Base-by-base conservation (phyloP, 768 basidiomycete genomes). In the Clitopilus passeckerianus region DNA sequence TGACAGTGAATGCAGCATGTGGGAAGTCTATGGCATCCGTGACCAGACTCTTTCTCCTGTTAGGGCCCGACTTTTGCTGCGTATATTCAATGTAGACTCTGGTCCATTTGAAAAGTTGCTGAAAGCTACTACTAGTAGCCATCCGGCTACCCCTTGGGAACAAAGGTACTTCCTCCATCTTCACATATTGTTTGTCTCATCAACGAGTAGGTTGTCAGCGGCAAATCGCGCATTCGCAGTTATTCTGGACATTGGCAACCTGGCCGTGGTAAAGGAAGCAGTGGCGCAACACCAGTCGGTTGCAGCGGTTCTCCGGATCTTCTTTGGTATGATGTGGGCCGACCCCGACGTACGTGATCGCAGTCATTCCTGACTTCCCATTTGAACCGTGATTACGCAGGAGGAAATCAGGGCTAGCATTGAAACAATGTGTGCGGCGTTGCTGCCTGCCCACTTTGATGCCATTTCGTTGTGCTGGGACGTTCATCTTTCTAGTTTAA, bases 21-120 rank as follows among this genome's bases (percentile, higher is more conserved):
- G 90, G 89, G 77, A 79, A 52, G 79, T 86, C 59, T 91, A 90
- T 67, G 80, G 77, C 53, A 77, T 86, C n/a, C 84, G 87, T 61
- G 67, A 70, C 4, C 76, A 78, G 14, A 81, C 82, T n/a, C 69
- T 90, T 9, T 79, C 80, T 8, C 68, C 73, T 35, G 73, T 85
- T 22, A 79, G 89, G 44, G 79, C 82, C 5, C 71, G 77, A 8
- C 75, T 90, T 43, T 70, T 92, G 2, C 66, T 89, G 33, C 80
- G 87, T 37, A 73, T 79, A 12, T 71, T 90, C 20, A 79, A 84
- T 0, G 85, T 90, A 6, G 88, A 90, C 64, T 60, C 83, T 1
- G 81, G 86, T 58, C 84, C 86, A 1, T 81, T 92, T 57, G 80
- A 82, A 56, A 68, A 72, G 4, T 69, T 89, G 8, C 64, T 89